A percentile compares a stretch with the other conserved stretches of the same genome.
Evolutionary conservation across 805 yeast species (phyloP).

Genomic region (Wickerhamomyces alni): DNA sequence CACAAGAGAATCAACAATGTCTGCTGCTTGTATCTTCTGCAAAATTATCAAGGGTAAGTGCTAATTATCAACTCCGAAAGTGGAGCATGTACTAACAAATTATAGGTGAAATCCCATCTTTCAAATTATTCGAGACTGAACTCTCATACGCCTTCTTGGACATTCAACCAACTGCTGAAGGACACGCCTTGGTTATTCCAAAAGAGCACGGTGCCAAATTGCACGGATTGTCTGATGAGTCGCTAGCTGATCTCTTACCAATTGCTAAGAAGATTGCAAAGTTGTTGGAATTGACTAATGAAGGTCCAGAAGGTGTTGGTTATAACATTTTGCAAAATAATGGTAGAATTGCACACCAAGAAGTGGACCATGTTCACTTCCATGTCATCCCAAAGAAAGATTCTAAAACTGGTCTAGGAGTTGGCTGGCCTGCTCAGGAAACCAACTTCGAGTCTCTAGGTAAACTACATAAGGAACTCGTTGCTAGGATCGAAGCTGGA

Average conservation of each 20-base stretch:
- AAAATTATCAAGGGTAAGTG: slow-evolving; percentile 73
- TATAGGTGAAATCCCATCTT: slow-evolving; percentile 89
- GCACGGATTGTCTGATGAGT: slow-evolving; percentile 90
- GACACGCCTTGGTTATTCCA: slow-evolving; percentile 88
- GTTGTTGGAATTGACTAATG: slow-evolving; percentile 58
- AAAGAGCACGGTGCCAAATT: slow-evolving; percentile 90
- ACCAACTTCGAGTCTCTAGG: slow-evolving; percentile 73
- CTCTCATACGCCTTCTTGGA: slow-evolving; percentile 81
- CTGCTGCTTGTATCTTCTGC: slow-evolving; percentile 81
- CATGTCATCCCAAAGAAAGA: slow-evolving; percentile 90
- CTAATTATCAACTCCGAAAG: background rate
- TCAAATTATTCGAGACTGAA: slow-evolving; percentile 85
- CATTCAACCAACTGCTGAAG: slow-evolving; percentile 86
- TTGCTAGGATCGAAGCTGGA: slow-evolving; percentile 32
- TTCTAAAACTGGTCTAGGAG: slow-evolving; percentile 65
- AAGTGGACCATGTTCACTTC: slow-evolving; percentile 93
- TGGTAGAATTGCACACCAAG: slow-evolving; percentile 93
- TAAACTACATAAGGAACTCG: slow-evolving; percentile 55
- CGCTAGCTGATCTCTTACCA: slow-evolving; percentile 80
- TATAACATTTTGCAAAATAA: slow-evolving; percentile 91
- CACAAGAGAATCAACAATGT: no score
- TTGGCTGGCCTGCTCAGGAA: slow-evolving; percentile 91
- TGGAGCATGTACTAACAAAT: slow-evolving; percentile 1
- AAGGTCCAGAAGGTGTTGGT: slow-evolving; percentile 63
- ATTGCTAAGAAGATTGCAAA: slow-evolving; percentile 80